phyloP scores from a whole-genome alignment of 148 eudicot genomes.

The Silene uniflora region DNA sequence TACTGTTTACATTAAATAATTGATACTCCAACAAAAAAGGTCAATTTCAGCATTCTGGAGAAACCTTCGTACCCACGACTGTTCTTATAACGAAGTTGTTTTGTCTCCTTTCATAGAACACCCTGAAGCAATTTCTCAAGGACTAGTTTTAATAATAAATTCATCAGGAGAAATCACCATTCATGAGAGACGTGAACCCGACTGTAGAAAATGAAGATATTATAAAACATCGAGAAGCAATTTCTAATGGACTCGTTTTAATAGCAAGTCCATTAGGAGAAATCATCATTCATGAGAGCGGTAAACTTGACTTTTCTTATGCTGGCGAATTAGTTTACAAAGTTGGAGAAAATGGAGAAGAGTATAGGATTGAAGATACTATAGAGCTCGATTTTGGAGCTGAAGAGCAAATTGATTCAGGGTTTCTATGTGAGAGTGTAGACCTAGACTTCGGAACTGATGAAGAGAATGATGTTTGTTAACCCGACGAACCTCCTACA shows the following conservation, averaged over 20 bases:
- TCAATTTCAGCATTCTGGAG: not conserved
- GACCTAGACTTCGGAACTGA: not conserved
- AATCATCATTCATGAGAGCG: conserved; percentile 7
- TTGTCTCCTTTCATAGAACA: conserved; percentile 7
- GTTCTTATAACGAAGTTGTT: not conserved
- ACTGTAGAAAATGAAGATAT: too few relatives aligned
- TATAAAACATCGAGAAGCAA: conserved; percentile 14
- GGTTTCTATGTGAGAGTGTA: not conserved
- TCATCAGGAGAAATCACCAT: conserved; percentile 23
- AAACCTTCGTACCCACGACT: not conserved
- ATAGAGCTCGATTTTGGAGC: not conserved
- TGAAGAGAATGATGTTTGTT: conserved; percentile 3
- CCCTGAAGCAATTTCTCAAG: conserved; percentile 12
- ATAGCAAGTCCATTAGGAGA: conserved; percentile 20
- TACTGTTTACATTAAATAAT: too few relatives aligned
- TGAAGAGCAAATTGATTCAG: not conserved
- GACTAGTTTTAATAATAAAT: conserved; percentile 6
- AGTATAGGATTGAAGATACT: not conserved
- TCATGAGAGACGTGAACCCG: not conserved
- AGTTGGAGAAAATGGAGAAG: not conserved
- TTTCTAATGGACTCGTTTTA: conserved; percentile 2
- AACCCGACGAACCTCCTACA: not conserved
- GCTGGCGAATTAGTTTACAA: not conserved
- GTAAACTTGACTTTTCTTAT: not conserved
- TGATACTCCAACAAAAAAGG: too few relatives aligned